Evolutionary conservation across 2,329 filamentous ascomycete species (phyloP).

Genomic region (Cladosporium sp.): DNA sequence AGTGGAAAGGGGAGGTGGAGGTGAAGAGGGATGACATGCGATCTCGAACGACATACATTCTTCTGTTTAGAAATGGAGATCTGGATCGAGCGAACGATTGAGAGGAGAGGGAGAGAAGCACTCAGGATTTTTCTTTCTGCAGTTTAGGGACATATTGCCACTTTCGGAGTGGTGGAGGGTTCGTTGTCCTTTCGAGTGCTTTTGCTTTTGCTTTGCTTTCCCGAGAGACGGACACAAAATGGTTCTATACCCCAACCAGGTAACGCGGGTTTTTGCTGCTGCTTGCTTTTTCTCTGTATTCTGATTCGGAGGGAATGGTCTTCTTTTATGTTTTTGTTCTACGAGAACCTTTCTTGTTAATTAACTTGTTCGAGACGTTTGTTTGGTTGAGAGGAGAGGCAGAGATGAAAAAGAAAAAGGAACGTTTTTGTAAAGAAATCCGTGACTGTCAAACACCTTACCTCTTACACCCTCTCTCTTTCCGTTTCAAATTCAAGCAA

Average conservation of each 20-base stretch:
- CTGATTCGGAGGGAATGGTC: not conserved
- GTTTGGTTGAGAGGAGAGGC: not conserved
- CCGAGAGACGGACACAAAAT: slow-evolving; percentile 4
- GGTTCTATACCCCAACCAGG: slow-evolving; percentile 9
- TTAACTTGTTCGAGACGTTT: not conserved
- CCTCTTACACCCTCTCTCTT: not conserved
- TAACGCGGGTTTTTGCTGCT: slow-evolving; percentile 1
- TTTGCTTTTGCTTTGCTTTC: not conserved
- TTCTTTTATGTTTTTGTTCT: not conserved
- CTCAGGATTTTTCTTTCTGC: not conserved
- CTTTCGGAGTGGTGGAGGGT: not conserved
- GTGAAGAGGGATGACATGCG: not conserved
- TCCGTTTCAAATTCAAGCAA: not conserved
- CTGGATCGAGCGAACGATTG: not conserved
- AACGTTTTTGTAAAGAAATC: not conserved
- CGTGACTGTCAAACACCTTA: not conserved
- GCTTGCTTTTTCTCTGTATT: not conserved
- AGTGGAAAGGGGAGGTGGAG: not conserved
- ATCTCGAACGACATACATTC: slow-evolving; percentile 3
- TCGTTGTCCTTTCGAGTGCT: not conserved
- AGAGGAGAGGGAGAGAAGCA: not conserved
- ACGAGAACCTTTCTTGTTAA: not conserved
- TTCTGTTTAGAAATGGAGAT: not conserved
- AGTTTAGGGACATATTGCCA: not conserved
- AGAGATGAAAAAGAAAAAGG: not conserved